These are phyloP conservation scores for Hansenula sp. DNA, from an alignment of 1,139 yeast genomes.

Conservation along the genomic window DNA sequence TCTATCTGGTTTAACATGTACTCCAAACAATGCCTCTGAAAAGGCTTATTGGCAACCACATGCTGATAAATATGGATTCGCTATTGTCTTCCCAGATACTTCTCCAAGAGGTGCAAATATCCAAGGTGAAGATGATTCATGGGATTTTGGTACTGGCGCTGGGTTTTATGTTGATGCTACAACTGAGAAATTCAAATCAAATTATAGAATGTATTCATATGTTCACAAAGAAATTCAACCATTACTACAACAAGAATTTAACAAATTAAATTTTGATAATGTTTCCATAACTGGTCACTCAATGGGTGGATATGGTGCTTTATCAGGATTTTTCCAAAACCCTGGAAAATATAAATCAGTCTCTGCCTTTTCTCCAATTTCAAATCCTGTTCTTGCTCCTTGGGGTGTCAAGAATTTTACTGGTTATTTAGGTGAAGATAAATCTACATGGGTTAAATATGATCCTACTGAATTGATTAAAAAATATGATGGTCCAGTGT, in stretches of 20 bases:
- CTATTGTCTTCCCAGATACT: slow-evolving; percentile 91
- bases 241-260: slow-evolving; percentile 40
- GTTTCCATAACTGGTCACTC: slow-evolving; percentile 89
- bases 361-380: slow-evolving; percentile 88
- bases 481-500: slow-evolving; percentile 32
- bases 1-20: slow-evolving; percentile 88
- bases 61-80: slow-evolving; percentile 80
- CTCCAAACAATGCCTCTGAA: slow-evolving; percentile 92
- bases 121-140: slow-evolving; percentile 77
- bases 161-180: slow-evolving; percentile 91
- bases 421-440: slow-evolving; percentile 67
- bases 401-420: slow-evolving; percentile 88
- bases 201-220: slow-evolving; percentile 86
- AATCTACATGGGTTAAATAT: slow-evolving; percentile 58
- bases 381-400: slow-evolving; percentile 68
- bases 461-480: slow-evolving; percentile 79
- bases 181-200: slow-evolving; percentile 59
- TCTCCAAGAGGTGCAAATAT: slow-evolving; percentile 92
- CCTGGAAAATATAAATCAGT: slow-evolving; percentile 77
- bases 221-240: slow-evolving; percentile 69
- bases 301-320: slow-evolving; percentile 97
- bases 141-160: slow-evolving; percentile 94
- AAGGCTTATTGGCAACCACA: slow-evolving; percentile 85
- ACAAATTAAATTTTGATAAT: slow-evolving; percentile 50
- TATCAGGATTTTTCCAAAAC: slow-evolving; percentile 68